Base-by-base conservation (phyloP, 2,329 filamentous ascomycete species). In the Thielaviopsis euricoi region DNA sequence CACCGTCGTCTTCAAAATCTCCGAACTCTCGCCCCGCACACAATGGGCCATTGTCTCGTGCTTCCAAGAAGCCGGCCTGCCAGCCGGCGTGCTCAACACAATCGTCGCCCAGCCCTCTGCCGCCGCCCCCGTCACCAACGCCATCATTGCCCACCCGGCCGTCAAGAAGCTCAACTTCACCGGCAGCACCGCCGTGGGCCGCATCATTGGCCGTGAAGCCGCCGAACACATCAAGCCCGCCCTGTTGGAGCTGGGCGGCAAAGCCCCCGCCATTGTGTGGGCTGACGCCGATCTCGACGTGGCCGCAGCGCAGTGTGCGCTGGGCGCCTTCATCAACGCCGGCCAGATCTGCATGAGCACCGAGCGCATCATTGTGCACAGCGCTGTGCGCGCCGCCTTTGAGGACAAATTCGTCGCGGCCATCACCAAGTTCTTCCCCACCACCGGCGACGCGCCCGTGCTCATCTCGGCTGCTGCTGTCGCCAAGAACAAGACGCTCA, bases 261-360 rank as follows among this genome's bases (percentile, higher is more conserved):
- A 95, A 69, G 85, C 86, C 0, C 81, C 82, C 0, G 82, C 86
- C 1, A 84, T 95, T 61, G 82, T 95, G 0, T 81, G 86, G 68
- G 83, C 87, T 55, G 89, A 95, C 68, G 88, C 89, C 15, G 79
- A 95, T 65, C 67, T 95, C 48, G 76, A 85, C 29, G 74, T 80
- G 23, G 87, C 89, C 0, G 89, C 86, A 0, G 68, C 74, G 13
- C 78, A 82, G 64, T 87, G 84, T 63, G 81, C 81, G 0, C 67
- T 85, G 1, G 88, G 87, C 3, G 75, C 86, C 0, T 89, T 90
- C 66, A 65, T 88, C 60, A 79, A 91, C 67, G 74, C 75, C 1
- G 89, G 89, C 0, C 89, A 95, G 71, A 81, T 93, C 52, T 94
- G 89, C 75, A 93, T 94, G 87, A 78, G 79, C 19, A 93, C 88